Percentiles rank a stretch among this genome's conserved stretches.
Conservation (phyloP, 192 early-diverging fungal species). For the Linnemannia schmuckeri region DNA sequence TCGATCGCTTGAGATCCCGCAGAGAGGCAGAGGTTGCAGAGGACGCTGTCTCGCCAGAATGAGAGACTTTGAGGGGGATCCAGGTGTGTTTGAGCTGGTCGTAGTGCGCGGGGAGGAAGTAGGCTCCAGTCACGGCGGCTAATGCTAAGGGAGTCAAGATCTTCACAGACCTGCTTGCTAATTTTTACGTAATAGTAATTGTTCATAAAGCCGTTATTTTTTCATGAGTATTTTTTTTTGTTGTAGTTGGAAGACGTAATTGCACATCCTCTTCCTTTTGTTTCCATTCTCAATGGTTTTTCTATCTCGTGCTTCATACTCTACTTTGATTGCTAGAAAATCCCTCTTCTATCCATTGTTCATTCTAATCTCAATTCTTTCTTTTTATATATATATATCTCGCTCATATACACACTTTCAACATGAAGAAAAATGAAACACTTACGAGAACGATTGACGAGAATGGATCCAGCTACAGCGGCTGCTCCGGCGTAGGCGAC, state of each 20-base stretch:
- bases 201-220: not conserved
- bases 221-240: not conserved
- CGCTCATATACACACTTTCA: not conserved
- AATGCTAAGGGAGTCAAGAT: constrained; percentile 38
- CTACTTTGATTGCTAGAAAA: too few relatives aligned
- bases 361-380: not conserved
- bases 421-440: not conserved
- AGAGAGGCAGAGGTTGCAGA: not conserved
- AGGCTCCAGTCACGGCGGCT: constrained; percentile 24
- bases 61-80: not conserved
- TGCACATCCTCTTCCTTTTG: not conserved
- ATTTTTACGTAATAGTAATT: not conserved
- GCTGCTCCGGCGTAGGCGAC: constrained; percentile 42
- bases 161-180: constrained; percentile 38
- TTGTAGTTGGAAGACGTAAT: not conserved
- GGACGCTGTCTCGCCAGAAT: not conserved
- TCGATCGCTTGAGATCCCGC: constrained; percentile 4
- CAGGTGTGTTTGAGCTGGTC: constrained; percentile 4
- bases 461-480: constrained; percentile 22
- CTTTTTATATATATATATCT: not conserved
- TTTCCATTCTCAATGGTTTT: not conserved
- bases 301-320: too few relatives aligned
- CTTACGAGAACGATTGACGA: constrained; percentile 40
- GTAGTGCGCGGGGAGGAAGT: constrained; percentile 41
- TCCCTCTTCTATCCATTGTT: too few relatives aligned